Percentiles rank a stretch among this genome's conserved stretches.
Conservation (phyloP, 441 rosid species). For the Jatropha podagrica region DNA sequence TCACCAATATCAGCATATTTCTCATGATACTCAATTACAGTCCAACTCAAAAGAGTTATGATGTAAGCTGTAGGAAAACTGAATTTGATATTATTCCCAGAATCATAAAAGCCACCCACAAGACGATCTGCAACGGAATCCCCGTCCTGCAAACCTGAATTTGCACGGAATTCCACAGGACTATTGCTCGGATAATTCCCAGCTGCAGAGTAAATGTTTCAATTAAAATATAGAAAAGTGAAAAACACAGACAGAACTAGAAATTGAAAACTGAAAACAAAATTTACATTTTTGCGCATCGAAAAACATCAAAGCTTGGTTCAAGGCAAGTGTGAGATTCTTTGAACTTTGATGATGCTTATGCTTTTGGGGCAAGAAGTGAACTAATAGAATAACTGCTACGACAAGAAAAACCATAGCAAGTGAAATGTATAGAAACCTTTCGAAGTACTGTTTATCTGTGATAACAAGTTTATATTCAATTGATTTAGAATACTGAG, state of each 20-base stretch:
- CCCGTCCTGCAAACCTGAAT: slow-evolving; percentile 57
- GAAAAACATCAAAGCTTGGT: slow-evolving; percentile 54
- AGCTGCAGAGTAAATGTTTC: slow-evolving; percentile 32
- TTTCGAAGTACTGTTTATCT: slow-evolving; percentile 39
- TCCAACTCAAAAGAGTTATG: slow-evolving; percentile 62
- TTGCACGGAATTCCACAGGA: slow-evolving; percentile 52
- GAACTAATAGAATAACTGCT: slow-evolving; percentile 28
- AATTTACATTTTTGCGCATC: slow-evolving; percentile 62
- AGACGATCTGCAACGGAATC: slow-evolving; percentile 33
- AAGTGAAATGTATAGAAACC: slow-evolving; percentile 38
- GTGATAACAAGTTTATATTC: slow-evolving; percentile 47
- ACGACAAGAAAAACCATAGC: slow-evolving; percentile 25
- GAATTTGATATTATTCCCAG: slow-evolving; percentile 61
- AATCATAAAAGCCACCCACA: slow-evolving; percentile 62
- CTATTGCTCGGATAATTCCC: slow-evolving; percentile 47
- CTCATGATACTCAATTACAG: slow-evolving; percentile 55
- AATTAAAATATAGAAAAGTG: background rate
- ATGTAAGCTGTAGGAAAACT: slow-evolving; percentile 62
- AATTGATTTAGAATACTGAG: slow-evolving; percentile 48
- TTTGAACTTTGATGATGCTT: slow-evolving; percentile 32
- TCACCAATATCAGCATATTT: slow-evolving; percentile 52
- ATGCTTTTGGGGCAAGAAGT: slow-evolving; percentile 42
- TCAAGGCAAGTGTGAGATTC: slow-evolving; percentile 56
- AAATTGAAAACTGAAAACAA: background rate
- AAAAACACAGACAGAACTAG: background rate